phyloP scores from a whole-genome alignment of 2,329 filamentous ascomycete genomes.

The Colletotrichum sp. region DNA sequence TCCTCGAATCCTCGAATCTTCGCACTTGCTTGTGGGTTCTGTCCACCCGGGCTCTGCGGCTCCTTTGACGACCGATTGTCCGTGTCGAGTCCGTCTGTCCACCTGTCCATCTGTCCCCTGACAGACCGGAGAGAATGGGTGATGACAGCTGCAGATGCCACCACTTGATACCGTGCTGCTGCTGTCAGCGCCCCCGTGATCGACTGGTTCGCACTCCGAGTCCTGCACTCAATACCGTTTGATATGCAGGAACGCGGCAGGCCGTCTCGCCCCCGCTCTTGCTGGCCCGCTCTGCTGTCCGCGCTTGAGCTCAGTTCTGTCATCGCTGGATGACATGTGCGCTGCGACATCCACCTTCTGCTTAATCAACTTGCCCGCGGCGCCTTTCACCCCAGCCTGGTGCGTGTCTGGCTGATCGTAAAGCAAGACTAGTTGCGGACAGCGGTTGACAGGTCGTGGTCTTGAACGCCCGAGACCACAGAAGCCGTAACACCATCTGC shows the following conservation, averaged over 20 bases:
- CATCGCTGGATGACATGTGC: neutral
- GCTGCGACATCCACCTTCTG: neutral
- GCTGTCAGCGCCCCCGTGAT: neutral
- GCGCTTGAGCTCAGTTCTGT: neutral
- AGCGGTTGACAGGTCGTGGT: neutral
- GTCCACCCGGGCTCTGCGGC: neutral
- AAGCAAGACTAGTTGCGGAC: neutral
- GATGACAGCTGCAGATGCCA: neutral
- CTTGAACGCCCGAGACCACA: neutral
- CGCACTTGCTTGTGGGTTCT: neutral
- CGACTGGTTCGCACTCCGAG: constrained; percentile 1
- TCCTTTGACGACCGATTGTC: neutral
- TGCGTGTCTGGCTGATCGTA: neutral
- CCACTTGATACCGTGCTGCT: neutral
- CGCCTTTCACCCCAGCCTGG: neutral
- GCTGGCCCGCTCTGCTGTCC: neutral
- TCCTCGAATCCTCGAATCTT: neutral
- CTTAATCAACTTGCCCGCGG: neutral
- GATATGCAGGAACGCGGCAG: neutral
- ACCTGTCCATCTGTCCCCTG: neutral
- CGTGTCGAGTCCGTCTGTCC: neutral
- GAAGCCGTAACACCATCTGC: neutral
- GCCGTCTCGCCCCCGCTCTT: neutral
- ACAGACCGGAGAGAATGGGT: neutral
- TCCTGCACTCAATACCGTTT: neutral